Percentiles rank a stretch among this genome's conserved stretches.
phyloP scores from a whole-genome alignment of 192 early-diverging fungal species.

The Linnemannia schmuckeri region DNA sequence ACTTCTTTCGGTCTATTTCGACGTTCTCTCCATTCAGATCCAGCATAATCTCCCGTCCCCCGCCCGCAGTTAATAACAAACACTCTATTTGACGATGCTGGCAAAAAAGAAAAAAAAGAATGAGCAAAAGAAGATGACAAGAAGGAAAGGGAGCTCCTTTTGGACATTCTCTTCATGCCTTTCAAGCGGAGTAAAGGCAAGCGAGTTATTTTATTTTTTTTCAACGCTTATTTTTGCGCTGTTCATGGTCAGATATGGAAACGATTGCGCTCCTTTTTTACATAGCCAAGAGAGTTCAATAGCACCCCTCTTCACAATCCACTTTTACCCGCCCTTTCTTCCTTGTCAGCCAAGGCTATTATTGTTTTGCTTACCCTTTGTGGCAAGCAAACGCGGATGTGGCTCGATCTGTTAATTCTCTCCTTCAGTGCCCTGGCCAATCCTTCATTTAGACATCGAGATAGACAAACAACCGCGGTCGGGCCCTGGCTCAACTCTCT shows the following conservation, averaged over 20 bases:
- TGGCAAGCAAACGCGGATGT: neutral
- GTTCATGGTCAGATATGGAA: slow-evolving; percentile 1
- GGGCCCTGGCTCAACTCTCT: neutral
- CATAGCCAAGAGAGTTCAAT: neutral
- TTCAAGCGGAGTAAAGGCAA: neutral
- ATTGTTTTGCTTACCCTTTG: neutral
- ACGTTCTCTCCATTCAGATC: neutral
- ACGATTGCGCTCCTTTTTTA: neutral
- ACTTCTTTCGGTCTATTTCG: neutral
- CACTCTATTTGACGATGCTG: no score
- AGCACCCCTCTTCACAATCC: neutral
- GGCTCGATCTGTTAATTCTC: neutral
- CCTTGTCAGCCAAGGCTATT: neutral
- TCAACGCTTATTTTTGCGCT: neutral
- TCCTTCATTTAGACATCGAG: neutral
- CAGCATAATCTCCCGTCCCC: neutral
- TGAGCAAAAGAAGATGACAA: neutral
- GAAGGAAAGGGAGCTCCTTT: neutral
- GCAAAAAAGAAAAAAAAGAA: neutral
- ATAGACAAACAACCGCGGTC: neutral
- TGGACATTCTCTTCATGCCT: neutral
- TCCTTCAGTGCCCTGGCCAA: neutral
- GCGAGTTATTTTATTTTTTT: neutral
- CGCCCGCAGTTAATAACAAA: neutral
- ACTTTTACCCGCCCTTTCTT: neutral